A percentile compares a stretch with the other conserved stretches of the same genome.
These are phyloP conservation scores for Bidens hawaiensis DNA, from an alignment of 140 eudicot genomes.

Conservation along the genomic window DNA sequence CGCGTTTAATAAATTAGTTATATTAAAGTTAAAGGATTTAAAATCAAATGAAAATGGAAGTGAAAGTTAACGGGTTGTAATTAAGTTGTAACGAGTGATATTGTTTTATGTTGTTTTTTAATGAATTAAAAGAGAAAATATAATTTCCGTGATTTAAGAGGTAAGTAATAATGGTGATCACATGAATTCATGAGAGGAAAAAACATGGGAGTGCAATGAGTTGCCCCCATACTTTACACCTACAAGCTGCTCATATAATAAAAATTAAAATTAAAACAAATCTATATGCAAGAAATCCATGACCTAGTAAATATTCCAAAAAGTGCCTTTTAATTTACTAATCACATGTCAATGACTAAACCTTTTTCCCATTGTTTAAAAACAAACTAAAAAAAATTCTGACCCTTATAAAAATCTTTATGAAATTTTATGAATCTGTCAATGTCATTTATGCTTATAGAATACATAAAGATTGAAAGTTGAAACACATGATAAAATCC, in stretches of 20 bases:
- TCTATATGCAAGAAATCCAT: slow-evolving; percentile 25
- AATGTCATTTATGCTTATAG: neutral
- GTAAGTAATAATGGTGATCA: slow-evolving; percentile 57
- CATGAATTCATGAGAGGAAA: slow-evolving; percentile 50
- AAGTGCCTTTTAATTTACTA: neutral
- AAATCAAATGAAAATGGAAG: too few species aligned
- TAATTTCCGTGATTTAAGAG: slow-evolving; percentile 32
- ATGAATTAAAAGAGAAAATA: slow-evolving; percentile 1
- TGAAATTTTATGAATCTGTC: too few species aligned
- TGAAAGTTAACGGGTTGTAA: too few species aligned
- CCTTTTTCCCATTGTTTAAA: neutral
- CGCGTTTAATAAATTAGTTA: too few species aligned
- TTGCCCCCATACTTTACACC: slow-evolving; percentile 49
- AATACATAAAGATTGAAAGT: neutral
- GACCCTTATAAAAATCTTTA: too few species aligned
- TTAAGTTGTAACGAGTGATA: too few species aligned
- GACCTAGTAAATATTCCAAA: slow-evolving; percentile 32
- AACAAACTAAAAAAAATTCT: too few species aligned
- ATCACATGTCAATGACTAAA: slow-evolving; percentile 25
- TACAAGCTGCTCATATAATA: slow-evolving; percentile 16
- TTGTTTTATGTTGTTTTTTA: neutral
- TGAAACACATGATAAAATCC: neutral
- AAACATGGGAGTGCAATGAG: slow-evolving; percentile 45
- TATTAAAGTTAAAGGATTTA: too few species aligned
- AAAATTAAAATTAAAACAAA: neutral